Base-by-base conservation (phyloP, 2,329 filamentous ascomycete species). In the Verticillium longisporum region DNA sequence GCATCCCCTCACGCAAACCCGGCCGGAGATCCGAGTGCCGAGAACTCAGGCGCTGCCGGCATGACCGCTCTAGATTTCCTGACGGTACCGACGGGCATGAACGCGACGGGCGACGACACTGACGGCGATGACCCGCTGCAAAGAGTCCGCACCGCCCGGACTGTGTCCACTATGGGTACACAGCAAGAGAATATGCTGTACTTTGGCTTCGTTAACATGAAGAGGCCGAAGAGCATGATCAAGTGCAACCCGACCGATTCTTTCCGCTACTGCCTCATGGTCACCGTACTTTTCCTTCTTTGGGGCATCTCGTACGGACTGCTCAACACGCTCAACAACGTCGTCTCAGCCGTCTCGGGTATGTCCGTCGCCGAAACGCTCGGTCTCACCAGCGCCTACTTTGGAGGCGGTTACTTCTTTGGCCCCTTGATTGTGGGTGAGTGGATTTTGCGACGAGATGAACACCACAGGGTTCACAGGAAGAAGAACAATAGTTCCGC, bases 191-290 rank as follows among this genome's bases (percentile, higher is more conserved):
- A 80, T 54, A 76, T 78, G 6, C 72, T 85, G 1, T 91, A 91
- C 69, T 92, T 92, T 72, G 89, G 90, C 26, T 92, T 92, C 65
- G 88, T 92, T 63, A 88, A 90, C 68, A 86, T 91, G 76, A 78
- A 79, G 41, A 77, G 79, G 64, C 87, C 86, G 2, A 91, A 90
- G 73, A 89, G 86, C 69, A 87, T 92, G 78, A 83, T 91, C 7
- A 79, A 85, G 26, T 84, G 86, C 61, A 85, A 83, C 1, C 80
- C 80, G 1, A 71, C 75, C 11, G 88, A 92, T 64, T 90, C 88
- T 0, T 76, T 90, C 66, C 89, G 87, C 65, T 91, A 91, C 65
- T 88, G 90, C 68, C 81, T 83, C 15, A 79, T 91, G 64, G 79
- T 82, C 21, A 82, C 79, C 0, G 73, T 78, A 31, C 69, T 82